phyloP scores from a whole-genome alignment of 495 filamentous ascomycete genomes.

The Tuber indicum region DNA sequence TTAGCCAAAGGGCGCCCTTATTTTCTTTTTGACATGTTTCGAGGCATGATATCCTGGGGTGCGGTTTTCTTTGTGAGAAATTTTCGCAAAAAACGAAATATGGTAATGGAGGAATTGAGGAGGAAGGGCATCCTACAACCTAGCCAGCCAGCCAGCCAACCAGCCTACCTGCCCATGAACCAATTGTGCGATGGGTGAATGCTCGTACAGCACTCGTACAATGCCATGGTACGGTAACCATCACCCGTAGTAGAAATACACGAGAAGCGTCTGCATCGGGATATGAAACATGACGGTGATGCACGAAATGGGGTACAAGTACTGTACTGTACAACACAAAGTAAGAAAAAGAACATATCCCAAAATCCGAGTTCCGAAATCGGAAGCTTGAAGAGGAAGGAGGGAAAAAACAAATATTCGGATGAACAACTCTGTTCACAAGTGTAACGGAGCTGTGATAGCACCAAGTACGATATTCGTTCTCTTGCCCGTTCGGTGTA shows the following conservation, averaged over 20 bases:
- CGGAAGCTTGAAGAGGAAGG: neutral
- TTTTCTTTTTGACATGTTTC: no score
- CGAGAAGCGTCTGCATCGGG: no score
- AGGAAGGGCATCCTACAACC: no score
- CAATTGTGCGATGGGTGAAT: neutral
- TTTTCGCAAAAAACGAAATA: no score
- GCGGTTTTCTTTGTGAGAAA: no score
- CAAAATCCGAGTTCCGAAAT: neutral
- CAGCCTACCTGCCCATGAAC: neutral
- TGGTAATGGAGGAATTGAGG: no score
- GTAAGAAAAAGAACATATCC: neutral
- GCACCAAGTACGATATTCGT: neutral
- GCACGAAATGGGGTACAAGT: no score
- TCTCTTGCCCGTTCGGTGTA: neutral
- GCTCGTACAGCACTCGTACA: neutral
- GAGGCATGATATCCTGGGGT: no score
- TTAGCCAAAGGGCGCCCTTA: no score
- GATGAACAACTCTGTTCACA: neutral
- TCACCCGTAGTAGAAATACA: neutral
- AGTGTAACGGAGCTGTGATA: neutral
- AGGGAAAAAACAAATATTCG: neutral
- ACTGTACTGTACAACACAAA: no score
- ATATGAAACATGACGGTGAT: neutral
- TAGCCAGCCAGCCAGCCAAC: neutral
- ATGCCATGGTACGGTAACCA: neutral